A percentile compares a stretch with the other conserved stretches of the same genome.
Evolutionary conservation across 2,329 filamentous ascomycete species (phyloP).

Genomic region (Sarocladium strictum): DNA sequence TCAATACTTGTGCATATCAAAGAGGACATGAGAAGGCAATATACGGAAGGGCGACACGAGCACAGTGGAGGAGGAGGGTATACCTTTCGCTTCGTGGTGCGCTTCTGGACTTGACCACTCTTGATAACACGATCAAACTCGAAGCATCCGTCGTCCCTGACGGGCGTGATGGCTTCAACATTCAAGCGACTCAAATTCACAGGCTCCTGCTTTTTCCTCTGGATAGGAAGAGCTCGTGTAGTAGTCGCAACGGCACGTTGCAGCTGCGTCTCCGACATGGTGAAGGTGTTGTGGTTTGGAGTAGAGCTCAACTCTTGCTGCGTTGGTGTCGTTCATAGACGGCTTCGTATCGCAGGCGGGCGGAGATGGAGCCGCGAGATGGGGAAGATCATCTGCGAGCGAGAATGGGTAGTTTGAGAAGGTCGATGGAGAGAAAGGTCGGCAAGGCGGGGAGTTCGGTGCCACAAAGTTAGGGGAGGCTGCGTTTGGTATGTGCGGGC

Average conservation of each 20-base stretch:
- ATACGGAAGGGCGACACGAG: no score
- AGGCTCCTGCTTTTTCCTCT: conserved; percentile 12
- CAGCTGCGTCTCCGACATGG: conserved; percentile 20
- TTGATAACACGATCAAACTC: conserved; percentile 94
- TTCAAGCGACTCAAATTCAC: conserved; percentile 23
- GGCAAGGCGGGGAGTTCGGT: neutral
- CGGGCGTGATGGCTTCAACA: conserved; percentile 69
- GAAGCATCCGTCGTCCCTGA: conserved; percentile 93
- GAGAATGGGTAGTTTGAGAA: neutral
- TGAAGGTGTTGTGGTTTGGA: conserved; percentile 11
- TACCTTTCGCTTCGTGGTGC: conserved; percentile 92
- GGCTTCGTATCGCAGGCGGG: neutral
- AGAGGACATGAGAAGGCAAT: conserved; percentile 15
- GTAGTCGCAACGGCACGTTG: conserved; percentile 5
- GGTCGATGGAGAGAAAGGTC: neutral
- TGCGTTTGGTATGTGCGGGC: neutral
- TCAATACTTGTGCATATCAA: neutral
- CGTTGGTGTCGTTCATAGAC: neutral
- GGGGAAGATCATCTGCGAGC: conserved; percentile 7
- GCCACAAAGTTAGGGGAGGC: neutral
- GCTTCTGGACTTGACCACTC: conserved; percentile 77
- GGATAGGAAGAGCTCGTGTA: conserved; percentile 8
- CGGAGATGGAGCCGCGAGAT: neutral
- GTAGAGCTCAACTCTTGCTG: neutral
- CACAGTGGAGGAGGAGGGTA: conserved; percentile 12